phyloP scores from a whole-genome alignment of 495 filamentous ascomycete species.

The Tetracladium marchalianum region DNA sequence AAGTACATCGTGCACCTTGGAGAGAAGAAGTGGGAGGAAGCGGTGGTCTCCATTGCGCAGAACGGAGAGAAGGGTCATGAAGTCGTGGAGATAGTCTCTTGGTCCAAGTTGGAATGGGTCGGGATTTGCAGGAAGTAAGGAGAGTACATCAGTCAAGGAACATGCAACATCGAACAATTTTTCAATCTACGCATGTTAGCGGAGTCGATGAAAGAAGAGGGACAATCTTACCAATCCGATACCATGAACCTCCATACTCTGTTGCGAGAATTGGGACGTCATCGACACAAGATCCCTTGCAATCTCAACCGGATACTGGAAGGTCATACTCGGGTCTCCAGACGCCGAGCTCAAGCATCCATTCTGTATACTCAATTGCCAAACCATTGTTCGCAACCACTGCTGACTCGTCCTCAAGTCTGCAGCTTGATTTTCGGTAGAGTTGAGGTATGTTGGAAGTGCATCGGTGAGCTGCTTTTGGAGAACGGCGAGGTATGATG shows the following conservation, averaged over 20 bases:
- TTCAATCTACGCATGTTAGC: conserved; percentile 39
- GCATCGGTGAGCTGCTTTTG: conserved; percentile 58
- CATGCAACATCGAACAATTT: conserved; percentile 70
- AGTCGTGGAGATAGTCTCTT: conserved; percentile 60
- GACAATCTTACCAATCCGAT: conserved; percentile 52
- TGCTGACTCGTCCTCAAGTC: conserved; percentile 67
- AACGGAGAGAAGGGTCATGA: conserved; percentile 53
- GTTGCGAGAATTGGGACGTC: conserved; percentile 49
- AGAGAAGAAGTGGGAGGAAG: conserved; percentile 60
- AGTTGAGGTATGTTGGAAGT: conserved; percentile 50
- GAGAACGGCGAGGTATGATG: conserved; percentile 47
- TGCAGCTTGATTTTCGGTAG: conserved; percentile 55
- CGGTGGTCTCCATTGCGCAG: conserved; percentile 61
- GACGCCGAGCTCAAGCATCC: conserved; percentile 32
- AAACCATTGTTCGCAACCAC: conserved; percentile 76
- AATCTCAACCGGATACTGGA: conserved; percentile 62
- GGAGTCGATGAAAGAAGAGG: not conserved
- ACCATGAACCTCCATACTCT: conserved; percentile 65
- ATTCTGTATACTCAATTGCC: conserved; percentile 52
- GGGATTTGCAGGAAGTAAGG: conserved; percentile 48
- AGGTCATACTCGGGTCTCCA: conserved; percentile 49
- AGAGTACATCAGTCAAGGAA: conserved; percentile 63
- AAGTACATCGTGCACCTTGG: conserved; percentile 58
- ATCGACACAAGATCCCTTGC: conserved; percentile 57
- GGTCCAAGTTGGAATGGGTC: conserved; percentile 55